These are phyloP conservation scores for Cnidoscolus chayamansa DNA, from an alignment of 441 rosid species.

Conservation along the genomic window DNA sequence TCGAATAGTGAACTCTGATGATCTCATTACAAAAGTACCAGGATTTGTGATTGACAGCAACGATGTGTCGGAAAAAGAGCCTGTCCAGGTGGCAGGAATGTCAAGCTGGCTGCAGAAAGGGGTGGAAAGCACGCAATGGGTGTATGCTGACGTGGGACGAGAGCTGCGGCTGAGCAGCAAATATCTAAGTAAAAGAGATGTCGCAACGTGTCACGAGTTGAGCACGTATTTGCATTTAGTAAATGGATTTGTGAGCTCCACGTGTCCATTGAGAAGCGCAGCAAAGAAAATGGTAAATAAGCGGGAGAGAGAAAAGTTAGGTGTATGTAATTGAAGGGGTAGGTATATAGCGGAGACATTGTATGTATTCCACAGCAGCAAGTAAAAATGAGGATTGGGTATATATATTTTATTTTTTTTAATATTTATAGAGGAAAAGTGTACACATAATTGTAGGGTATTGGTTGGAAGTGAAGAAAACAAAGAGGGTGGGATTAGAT, in stretches of 20 bases:
- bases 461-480: too few relatives aligned
- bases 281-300: conserved; percentile 25
- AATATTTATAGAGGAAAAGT: too few relatives aligned
- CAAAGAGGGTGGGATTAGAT: too few relatives aligned
- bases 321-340: neutral
- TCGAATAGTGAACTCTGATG: conserved; percentile 70
- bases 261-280: conserved; percentile 41
- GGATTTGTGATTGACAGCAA: conserved; percentile 48
- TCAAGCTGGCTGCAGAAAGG: conserved; percentile 50
- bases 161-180: conserved; percentile 59
- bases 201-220: conserved; percentile 71
- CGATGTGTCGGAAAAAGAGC: conserved; percentile 18
- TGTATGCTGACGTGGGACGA: conserved; percentile 62
- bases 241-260: conserved; percentile 45
- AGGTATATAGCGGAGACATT: neutral
- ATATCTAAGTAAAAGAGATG: conserved; percentile 37
- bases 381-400: too few relatives aligned
- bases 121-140: conserved; percentile 57
- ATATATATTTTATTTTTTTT: too few relatives aligned
- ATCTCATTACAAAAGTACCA: conserved; percentile 69
- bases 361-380: neutral
- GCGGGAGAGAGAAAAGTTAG: conserved; percentile 9
- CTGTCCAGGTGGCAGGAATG: conserved; percentile 23
- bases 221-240: conserved; percentile 59
- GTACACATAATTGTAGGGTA: too few relatives aligned